Base-by-base conservation (phyloP, 139 green algal species). In the Tetradesmus lagerheimii region DNA sequence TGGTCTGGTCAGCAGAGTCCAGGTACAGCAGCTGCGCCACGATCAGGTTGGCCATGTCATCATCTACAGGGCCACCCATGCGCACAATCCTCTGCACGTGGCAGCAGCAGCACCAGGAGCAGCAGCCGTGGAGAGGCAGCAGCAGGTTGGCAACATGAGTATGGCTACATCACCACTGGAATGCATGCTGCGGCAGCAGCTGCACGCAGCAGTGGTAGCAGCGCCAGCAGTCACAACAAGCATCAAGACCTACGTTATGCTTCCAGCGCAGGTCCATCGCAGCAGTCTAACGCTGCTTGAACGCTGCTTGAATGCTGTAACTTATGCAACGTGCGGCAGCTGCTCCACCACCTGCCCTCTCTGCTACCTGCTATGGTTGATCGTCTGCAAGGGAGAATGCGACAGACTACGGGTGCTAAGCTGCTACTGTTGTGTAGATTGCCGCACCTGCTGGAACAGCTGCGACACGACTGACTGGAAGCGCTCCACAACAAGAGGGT, bases 1-100 rank as follows among this genome's bases (percentile, higher is more conserved):
- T 95, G 29, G 94, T 95, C 37, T 91, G 89, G 90, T 98, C 95
- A 1, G 93, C 94, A 14, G 94, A 95, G 92, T 99, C 98, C 18
- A 99, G 94, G 93, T 99, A 97, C 64, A 99, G 94, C 91, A 99
- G 96, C 94, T 99, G 98, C 29, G 98, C 98, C 11, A 99, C 97
- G 66, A 99, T 97, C 25, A 99, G 94, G 95, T 99, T 99, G 79
- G 97, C 97, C 97, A 99, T 99, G 94, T 99, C 98, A 89, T 99
- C 98, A 78, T 99, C 98, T 50, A 99, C 97, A n/a, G 98, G 95
- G 20, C 98, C 98, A n/a, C 98, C 98, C 82, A 98, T 89, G 34
- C 97, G 95, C 47, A 99, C 96, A 83, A 99, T 99, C 37, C 98
- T 93, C 96, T 99, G 97, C 89, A 90, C 9, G 35, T 14, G 87